phyloP scores from a whole-genome alignment of 2,329 filamentous ascomycete species.

The Orbilia brochopaga region DNA sequence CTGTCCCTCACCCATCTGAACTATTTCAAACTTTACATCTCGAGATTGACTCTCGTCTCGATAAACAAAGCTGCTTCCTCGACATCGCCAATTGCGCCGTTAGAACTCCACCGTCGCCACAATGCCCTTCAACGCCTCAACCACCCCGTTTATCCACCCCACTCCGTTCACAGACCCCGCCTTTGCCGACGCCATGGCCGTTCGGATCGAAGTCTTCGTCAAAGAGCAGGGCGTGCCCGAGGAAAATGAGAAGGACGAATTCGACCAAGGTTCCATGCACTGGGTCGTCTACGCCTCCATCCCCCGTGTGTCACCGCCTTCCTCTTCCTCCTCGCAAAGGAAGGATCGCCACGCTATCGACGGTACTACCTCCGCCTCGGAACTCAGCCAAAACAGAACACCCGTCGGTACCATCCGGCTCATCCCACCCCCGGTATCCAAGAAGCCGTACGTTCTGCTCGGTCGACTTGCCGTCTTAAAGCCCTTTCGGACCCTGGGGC shows the following conservation, averaged over 20 bases:
- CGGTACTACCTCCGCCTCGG: constrained; percentile 57
- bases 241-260: constrained; percentile 77
- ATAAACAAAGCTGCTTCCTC: not conserved
- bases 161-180: constrained; percentile 54
- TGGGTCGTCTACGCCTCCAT: constrained; percentile 82
- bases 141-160: constrained; percentile 44
- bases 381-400: constrained; percentile 55
- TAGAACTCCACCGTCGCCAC: constrained; percentile 17
- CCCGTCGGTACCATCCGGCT: constrained; percentile 79
- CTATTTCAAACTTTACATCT: too few relatives aligned
- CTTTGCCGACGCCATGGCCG: constrained; percentile 70
- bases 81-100: not conserved
- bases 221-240: constrained; percentile 66
- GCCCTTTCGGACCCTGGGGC: constrained; percentile 69
- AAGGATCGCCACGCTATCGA: constrained; percentile 60
- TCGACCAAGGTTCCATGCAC: constrained; percentile 80
- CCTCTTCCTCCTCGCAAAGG: constrained; percentile 59
- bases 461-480: constrained; percentile 75
- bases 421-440: constrained; percentile 68
- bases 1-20: too few relatives aligned
- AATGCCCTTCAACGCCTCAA: constrained; percentile 37
- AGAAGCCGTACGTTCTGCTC: constrained; percentile 76
- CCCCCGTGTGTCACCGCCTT: constrained; percentile 49
- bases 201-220: constrained; percentile 69
- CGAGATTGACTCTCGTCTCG: not conserved